Conservation (phyloP, 495 filamentous ascomycete species). For the Penicillium bialowiezense region DNA sequence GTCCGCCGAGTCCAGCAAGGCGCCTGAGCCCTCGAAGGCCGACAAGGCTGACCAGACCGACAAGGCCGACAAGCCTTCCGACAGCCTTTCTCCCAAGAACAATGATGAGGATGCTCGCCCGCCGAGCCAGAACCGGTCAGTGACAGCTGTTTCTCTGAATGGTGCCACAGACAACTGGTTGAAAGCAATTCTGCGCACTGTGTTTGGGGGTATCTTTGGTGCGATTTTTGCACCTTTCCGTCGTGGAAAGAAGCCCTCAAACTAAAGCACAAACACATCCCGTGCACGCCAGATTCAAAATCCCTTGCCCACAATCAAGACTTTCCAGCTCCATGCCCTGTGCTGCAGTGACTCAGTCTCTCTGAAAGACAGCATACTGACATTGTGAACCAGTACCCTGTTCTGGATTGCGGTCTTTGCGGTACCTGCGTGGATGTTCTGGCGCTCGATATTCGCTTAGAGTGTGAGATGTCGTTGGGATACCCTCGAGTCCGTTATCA, state of each 20-base stretch:
- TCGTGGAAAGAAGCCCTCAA: constrained; percentile 29
- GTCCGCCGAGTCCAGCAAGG: constrained; percentile 15
- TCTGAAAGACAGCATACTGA: constrained; percentile 26
- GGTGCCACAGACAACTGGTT: constrained; percentile 43
- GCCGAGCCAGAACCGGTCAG: constrained; percentile 44
- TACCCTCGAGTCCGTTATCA: no score
- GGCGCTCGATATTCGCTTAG: constrained; percentile 23
- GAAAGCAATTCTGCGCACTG: constrained; percentile 41
- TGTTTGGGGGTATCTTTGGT: constrained; percentile 43
- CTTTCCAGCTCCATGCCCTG: background rate
- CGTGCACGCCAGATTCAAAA: constrained; percentile 5
- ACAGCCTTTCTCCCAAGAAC: constrained; percentile 18
- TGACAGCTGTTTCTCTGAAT: constrained; percentile 44
- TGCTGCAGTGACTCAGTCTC: background rate
- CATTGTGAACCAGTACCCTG: constrained; percentile 27
- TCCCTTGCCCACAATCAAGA: constrained; percentile 11
- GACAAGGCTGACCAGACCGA: background rate
- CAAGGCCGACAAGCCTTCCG: constrained; percentile 3
- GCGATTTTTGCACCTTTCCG: constrained; percentile 42
- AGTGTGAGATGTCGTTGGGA: background rate
- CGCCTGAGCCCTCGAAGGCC: constrained; percentile 8
- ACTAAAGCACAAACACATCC: constrained; percentile 21
- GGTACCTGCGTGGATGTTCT: constrained; percentile 28
- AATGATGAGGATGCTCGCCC: constrained; percentile 39
- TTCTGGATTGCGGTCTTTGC: constrained; percentile 33